These are phyloP conservation scores for Fistulinella cinereoalba DNA, from an alignment of 1,284 basidiomycete genomes.

Conservation along the genomic window DNA sequence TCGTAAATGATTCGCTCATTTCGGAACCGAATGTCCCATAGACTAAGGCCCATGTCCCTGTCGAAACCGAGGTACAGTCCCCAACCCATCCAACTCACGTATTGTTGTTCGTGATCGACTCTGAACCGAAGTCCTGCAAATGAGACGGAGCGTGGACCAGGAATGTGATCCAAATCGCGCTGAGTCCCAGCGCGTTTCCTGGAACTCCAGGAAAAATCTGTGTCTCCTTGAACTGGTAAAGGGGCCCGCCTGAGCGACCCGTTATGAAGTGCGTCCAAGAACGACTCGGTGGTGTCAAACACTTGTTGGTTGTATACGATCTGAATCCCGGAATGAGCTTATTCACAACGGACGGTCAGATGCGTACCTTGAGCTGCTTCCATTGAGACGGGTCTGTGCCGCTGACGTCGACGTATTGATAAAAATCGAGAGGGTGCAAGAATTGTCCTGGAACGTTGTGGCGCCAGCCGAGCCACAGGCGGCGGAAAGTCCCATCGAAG, in stretches of 20 bases:
- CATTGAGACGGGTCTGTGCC: conserved; percentile 53
- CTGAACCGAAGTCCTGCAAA: conserved; percentile 58
- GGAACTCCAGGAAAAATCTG: conserved; percentile 45
- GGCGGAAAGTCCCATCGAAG: conserved; percentile 59
- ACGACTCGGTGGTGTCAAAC: conserved; percentile 46
- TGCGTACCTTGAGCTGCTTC: conserved; percentile 47
- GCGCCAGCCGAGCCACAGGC: conserved; percentile 50
- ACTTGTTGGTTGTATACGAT: conserved; percentile 60
- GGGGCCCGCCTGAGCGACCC: conserved; percentile 48
- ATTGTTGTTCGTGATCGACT: conserved; percentile 51
- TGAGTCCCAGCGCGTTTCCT: conserved; percentile 39
- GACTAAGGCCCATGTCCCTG: conserved; percentile 61
- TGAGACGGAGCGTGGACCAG: conserved; percentile 57
- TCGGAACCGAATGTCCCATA: conserved; percentile 65
- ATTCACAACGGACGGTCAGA: neutral
- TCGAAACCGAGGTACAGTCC: conserved; percentile 61
- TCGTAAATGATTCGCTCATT: conserved; percentile 66
- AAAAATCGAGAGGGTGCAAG: conserved; percentile 55
- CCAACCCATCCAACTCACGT: conserved; percentile 67
- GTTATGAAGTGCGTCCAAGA: conserved; percentile 50
- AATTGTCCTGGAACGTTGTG: conserved; percentile 49
- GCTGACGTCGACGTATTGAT: conserved; percentile 55
- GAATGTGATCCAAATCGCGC: conserved; percentile 59
- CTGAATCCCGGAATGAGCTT: conserved; percentile 23
- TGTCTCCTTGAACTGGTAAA: conserved; percentile 32